Percentiles rank a stretch among this genome's conserved stretches.
Conservation (phyloP, 306 rosid genomes). For the Echinosophora koreensis region DNA sequence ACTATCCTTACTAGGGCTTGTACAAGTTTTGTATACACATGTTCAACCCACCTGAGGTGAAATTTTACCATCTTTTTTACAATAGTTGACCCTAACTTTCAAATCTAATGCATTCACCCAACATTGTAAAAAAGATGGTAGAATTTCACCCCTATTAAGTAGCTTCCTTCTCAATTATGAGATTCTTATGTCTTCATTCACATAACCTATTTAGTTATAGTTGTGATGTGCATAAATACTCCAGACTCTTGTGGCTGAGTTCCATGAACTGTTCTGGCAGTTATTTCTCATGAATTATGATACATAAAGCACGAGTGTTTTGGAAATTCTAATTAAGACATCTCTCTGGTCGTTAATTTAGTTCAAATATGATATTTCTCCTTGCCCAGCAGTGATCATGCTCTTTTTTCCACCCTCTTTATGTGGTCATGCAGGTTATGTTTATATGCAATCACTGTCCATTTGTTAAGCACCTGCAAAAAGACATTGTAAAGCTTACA, state of each 20-base stretch:
- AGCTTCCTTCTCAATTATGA: slow-evolving; percentile 18
- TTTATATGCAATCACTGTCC: slow-evolving; percentile 98
- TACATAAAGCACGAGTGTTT: slow-evolving; percentile 24
- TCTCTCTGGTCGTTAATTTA: slow-evolving; percentile 22
- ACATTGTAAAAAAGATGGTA: too few species aligned
- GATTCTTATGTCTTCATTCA: slow-evolving; percentile 10
- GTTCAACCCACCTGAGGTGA: too few species aligned
- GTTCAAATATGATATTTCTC: slow-evolving; percentile 4
- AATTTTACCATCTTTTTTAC: too few species aligned
- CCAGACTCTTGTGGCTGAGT: slow-evolving; percentile 20
- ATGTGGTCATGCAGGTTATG: slow-evolving; percentile 79
- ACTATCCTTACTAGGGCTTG: too few species aligned
- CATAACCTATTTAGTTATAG: neutral
- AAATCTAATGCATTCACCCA: too few species aligned
- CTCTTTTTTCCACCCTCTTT: slow-evolving; percentile 21
- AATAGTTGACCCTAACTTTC: too few species aligned
- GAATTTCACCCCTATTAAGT: neutral
- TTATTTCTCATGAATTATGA: slow-evolving; percentile 18
- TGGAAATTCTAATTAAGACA: slow-evolving; percentile 16
- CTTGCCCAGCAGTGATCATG: neutral
- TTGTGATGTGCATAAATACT: slow-evolving; percentile 3
- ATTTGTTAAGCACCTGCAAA: slow-evolving; percentile 84
- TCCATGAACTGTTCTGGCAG: slow-evolving; percentile 24
- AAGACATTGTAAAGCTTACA: slow-evolving; percentile 77
- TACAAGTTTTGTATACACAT: too few species aligned